A percentile compares a stretch with the other conserved stretches of the same genome.
Evolutionary conservation across 306 rosid species (phyloP).

Genomic region (Macrotyloma uniflorum): DNA sequence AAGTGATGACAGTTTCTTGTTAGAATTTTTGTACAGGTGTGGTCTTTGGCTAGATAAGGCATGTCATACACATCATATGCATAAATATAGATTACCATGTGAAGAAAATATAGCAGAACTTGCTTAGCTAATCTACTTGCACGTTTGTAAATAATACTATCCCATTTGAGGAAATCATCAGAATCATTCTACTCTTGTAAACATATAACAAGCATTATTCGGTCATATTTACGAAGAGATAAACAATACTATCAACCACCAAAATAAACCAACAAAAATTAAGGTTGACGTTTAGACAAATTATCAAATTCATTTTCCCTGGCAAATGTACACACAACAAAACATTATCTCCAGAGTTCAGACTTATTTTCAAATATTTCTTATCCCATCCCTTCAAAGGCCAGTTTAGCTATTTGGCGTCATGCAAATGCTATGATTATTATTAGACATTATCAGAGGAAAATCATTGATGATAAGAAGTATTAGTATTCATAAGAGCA

Average conservation of each 20-base stretch:
- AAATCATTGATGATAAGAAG: background rate
- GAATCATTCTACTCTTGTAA: background rate
- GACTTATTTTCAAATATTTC: slow-evolving; percentile 19
- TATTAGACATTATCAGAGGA: slow-evolving; percentile 1
- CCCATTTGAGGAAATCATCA: background rate
- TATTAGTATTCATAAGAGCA: slow-evolving; percentile 21
- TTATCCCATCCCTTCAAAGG: background rate
- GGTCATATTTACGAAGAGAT: slow-evolving; percentile 2
- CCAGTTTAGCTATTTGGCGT: slow-evolving; percentile 19
- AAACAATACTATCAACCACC: background rate
- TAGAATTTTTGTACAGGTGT: background rate
- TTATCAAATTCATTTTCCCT: background rate
- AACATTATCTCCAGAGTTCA: background rate
- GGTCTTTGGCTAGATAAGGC: slow-evolving; percentile 12
- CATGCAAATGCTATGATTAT: slow-evolving; percentile 21
- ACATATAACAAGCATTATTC: no score
- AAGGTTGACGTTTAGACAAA: background rate
- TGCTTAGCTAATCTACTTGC: slow-evolving; percentile 10
- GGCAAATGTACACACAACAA: background rate
- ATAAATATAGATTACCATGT: background rate
- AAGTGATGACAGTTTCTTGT: slow-evolving; percentile 11
- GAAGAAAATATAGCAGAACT: background rate
- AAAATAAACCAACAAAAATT: slow-evolving; percentile 1
- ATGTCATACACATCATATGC: slow-evolving; percentile 5
- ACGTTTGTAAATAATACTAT: background rate